phyloP scores from a whole-genome alignment of 768 basidiomycete species.

The Favolaschia claudopus region DNA sequence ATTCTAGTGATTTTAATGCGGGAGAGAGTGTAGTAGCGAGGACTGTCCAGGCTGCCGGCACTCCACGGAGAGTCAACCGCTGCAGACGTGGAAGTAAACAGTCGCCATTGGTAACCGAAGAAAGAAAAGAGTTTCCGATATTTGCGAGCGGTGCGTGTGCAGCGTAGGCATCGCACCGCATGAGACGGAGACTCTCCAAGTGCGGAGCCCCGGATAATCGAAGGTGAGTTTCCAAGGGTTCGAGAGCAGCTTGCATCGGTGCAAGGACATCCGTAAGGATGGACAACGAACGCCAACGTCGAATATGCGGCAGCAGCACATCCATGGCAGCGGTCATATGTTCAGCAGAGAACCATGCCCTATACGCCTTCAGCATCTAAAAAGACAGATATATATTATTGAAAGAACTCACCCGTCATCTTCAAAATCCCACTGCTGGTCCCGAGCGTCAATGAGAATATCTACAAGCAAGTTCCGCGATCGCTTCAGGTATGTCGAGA shows the following conservation, averaged over 20 bases:
- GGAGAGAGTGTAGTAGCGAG: conserved; percentile 43
- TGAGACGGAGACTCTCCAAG: conserved; percentile 60
- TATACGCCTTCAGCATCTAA: conserved; percentile 31
- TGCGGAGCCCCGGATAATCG: conserved; percentile 44
- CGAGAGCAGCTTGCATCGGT: conserved; percentile 63
- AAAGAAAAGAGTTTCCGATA: conserved; percentile 45
- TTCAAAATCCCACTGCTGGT: conserved; percentile 64
- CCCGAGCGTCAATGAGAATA: conserved; percentile 65
- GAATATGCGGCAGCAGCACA: conserved; percentile 58
- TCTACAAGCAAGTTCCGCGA: conserved; percentile 59
- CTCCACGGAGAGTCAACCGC: conserved; percentile 60
- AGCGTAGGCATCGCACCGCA: conserved; percentile 67
- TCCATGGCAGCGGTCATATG: conserved; percentile 56
- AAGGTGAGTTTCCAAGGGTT: conserved; percentile 48
- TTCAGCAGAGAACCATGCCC: conserved; percentile 47
- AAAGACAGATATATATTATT: conserved; percentile 15
- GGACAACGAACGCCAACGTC: conserved; percentile 59
- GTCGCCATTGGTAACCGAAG: conserved; percentile 30
- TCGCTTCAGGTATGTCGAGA: conserved; percentile 50
- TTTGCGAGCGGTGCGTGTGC: conserved; percentile 51
- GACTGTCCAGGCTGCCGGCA: conserved; percentile 62
- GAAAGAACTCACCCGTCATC: conserved; percentile 53
- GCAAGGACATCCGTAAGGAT: conserved; percentile 65
- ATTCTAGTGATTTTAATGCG: conserved; percentile 47
- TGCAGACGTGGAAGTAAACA: conserved; percentile 51